These are phyloP conservation scores for Rhizopogon rudus DNA, from an alignment of 768 basidiomycete genomes.

Conservation along the genomic window DNA sequence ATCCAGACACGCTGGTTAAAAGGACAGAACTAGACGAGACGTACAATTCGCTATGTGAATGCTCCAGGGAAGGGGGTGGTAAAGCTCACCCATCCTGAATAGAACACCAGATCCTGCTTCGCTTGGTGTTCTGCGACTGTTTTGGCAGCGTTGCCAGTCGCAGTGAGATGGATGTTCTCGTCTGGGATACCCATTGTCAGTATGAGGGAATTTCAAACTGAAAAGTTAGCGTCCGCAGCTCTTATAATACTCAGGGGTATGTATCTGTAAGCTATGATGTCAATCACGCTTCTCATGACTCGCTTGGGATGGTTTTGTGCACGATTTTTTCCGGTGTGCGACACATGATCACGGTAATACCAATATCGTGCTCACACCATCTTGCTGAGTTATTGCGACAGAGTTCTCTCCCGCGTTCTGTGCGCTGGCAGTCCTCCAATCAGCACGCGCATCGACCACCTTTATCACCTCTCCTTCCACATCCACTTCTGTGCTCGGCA, in stretches of 20 bases:
- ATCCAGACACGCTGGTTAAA: constrained; percentile 64
- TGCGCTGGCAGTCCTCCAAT: constrained; percentile 20
- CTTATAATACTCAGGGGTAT: constrained; percentile 2
- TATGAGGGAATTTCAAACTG: not conserved
- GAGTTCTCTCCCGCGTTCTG: constrained; percentile 6
- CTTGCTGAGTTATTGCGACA: constrained; percentile 2
- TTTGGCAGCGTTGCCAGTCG: constrained; percentile 50
- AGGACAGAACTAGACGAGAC: constrained; percentile 41
- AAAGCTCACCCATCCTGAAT: constrained; percentile 50
- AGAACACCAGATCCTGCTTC: constrained; percentile 53
- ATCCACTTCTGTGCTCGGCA: constrained; percentile 26
- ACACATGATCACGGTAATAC: constrained; percentile 12
- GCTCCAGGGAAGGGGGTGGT: not conserved
- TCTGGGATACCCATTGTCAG: constrained; percentile 39
- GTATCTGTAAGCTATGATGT: not conserved
- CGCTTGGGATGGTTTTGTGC: not conserved
- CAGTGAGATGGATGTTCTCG: constrained; percentile 49
- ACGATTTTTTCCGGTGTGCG: not conserved
- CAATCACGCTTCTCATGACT: not conserved
- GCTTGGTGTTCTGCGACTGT: constrained; percentile 49
- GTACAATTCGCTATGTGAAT: not conserved
- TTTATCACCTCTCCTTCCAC: constrained; percentile 43
- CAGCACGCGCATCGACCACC: constrained; percentile 49
- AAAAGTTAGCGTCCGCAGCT: not conserved
- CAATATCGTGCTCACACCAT: constrained; percentile 7